Evolutionary conservation across 371 early-diverging fungal genomes (phyloP), one percentile per base, ranked within the genome.

Genomic region (Mucor piriformis): DNA sequence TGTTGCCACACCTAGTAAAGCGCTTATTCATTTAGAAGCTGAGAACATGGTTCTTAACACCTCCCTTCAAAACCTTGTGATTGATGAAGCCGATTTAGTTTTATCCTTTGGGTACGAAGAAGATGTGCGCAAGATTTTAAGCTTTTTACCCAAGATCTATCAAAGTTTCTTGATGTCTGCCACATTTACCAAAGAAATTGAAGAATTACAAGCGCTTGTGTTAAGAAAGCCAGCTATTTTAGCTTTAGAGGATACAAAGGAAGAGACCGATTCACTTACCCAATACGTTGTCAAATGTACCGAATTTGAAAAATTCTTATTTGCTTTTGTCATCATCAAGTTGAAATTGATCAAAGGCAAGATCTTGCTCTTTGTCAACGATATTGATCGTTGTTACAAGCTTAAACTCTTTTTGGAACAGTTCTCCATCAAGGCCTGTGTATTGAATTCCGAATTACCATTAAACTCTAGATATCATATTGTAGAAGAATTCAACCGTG

Each of bases 401-500:
- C 73, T 96, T 11, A 94, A 94, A 68, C 80, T 98, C 52, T 98
- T 95, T 66, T 68, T 98, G 70, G 97, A 98, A 72, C 95, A 95
- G 71, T 98, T 98, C 68, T 91, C 92, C 4, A 91, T 97, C 64
- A 86, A 83, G 54, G 83, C 90, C 23, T 95, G 95, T 50, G 92
- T 95, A 7, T 79, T 97, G 46, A 97, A 97, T 76, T 91, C 95
- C 29, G 97, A 95, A 76, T 67, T 98, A 59, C 99, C 99, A 2
- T 67, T 95, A 63, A 95, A 94, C 59, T 93, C 94, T 10, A 64
- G 94, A 67, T 89, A 88, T 66, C 96, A 97, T 67, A 94, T 96
- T 61, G 94, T 98, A 13, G 90, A 97, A 61, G 97, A 97, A 69
- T 96, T 97, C 74, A 97, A 97, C 76, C 86, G 92, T 38, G 99